These are phyloP conservation scores for Tubosaeta brunneosetosa DNA, from an alignment of 768 basidiomycete genomes.

Conservation along the genomic window DNA sequence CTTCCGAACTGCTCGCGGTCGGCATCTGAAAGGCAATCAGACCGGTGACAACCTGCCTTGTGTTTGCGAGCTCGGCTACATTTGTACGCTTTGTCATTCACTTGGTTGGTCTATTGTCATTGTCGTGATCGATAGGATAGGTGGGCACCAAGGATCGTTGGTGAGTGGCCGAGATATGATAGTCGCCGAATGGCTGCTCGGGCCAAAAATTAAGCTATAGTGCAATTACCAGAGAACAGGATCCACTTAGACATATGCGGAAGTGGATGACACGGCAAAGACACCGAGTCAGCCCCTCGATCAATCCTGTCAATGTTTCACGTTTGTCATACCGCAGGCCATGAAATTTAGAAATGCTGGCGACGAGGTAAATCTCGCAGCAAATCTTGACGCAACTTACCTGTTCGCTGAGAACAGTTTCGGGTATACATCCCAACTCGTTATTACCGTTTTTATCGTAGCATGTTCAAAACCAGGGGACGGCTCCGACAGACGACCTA, in stretches of 20 bases:
- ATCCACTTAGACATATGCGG: conserved; percentile 35
- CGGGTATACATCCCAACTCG: neutral
- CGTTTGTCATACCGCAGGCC: conserved; percentile 24
- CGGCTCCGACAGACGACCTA: conserved; percentile 2
- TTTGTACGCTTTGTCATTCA: neutral
- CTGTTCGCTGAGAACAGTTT: neutral
- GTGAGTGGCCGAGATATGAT: conserved; percentile 4
- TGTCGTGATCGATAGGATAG: neutral
- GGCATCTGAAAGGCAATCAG: neutral
- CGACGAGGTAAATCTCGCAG: conserved; percentile 4
- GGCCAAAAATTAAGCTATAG: conserved; percentile 25
- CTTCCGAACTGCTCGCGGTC: neutral
- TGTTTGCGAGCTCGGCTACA: neutral
- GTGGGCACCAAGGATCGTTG: neutral
- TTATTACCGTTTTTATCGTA: neutral
- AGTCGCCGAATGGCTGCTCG: neutral
- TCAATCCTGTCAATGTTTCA: conserved; percentile 44
- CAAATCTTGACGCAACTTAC: neutral
- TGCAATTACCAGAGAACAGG: conserved; percentile 37
- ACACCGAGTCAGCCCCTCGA: conserved; percentile 33
- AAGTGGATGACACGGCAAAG: conserved; percentile 20
- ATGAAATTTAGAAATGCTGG: conserved; percentile 8
- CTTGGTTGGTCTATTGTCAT: neutral
- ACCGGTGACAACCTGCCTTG: neutral
- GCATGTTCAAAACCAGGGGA: neutral